Base-by-base conservation (phyloP, 2,329 filamentous ascomycete species). In the Aureobasidium sp. region DNA sequence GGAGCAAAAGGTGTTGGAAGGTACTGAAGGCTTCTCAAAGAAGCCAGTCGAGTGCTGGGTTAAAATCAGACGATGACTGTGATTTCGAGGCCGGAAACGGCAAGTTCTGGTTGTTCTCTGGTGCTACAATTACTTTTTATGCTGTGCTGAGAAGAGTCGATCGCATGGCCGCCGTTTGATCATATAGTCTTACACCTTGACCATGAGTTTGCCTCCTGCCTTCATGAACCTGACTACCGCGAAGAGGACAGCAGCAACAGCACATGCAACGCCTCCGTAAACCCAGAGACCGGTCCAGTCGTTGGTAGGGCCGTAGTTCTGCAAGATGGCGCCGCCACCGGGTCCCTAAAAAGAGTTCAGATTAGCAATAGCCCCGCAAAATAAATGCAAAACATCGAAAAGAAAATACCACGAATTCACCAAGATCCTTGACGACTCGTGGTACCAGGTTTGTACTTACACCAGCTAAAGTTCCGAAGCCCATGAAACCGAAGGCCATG, bases 221-320 rank as follows among this genome's bases (percentile, higher is more conserved):
- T 61, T 66, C 65, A 67, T 63, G 5, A 68, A 44, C 39, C 71
- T 66, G 24, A 73, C 63, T 2, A 60, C 65, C 2, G 59, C 39
- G 49, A 72, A 71, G 6, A 60, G 24, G 2, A 19, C 47, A 27
- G 57, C 27, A 7, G 39, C 61, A 2, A 64, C 61, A 8, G 64
- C 67, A 1, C 68, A 68, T 1, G 60, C 67, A 1, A 72, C 68
- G 7, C 70, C 71, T 39, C 66, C 70, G 48, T 68, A 73, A 1
- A 65, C 63, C 75, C 75, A 77, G 1, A 71, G 62, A 0, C 69
- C 70, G 7, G 66, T 68, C 74, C 74, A 75, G 52, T 74, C 63
- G n/a, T 70, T 52, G 35, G 63, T 42, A n/a, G 29, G 8, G 5
- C 62, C 54, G 5, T 66, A 57, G 11, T 66, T 59, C 31, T 61